A percentile compares a stretch with the other conserved stretches of the same genome.
These are phyloP conservation scores for Penicillium sp. DNA, from an alignment of 2,329 filamentous ascomycete genomes.

Conservation along the genomic window DNA sequence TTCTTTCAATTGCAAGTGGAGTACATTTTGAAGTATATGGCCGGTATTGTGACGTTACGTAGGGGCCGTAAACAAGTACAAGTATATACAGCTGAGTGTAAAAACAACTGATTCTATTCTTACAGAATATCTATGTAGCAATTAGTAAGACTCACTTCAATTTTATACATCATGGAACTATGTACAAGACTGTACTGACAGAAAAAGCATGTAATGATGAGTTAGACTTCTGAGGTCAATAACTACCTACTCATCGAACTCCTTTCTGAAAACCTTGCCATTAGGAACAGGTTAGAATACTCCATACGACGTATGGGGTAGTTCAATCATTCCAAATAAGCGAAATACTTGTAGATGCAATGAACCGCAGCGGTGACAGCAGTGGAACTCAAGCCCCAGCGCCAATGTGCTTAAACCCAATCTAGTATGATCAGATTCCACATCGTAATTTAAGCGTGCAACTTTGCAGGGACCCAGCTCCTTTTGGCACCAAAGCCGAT, in stretches of 20 bases:
- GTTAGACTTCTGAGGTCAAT: background rate
- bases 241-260: background rate
- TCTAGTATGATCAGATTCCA: background rate
- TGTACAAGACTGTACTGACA: background rate
- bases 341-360: conserved; percentile 1
- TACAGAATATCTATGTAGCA: background rate
- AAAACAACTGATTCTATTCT: background rate
- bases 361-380: background rate
- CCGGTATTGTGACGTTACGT: background rate
- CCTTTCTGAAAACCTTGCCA: background rate
- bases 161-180: background rate
- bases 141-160: background rate
- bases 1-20: background rate
- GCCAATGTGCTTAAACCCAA: background rate
- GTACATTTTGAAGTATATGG: background rate
- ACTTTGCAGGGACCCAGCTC: background rate
- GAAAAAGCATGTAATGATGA: background rate
- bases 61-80: background rate
- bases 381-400: background rate
- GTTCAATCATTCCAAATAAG: background rate
- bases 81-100: background rate
- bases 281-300: background rate
- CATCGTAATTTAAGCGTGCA: background rate
- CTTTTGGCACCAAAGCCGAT: background rate
- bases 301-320: background rate